Percentiles rank a stretch among this genome's conserved stretches.
These are phyloP conservation scores for Hibiscus trionum DNA, from an alignment of 345 rosid species.

Conservation along the genomic window DNA sequence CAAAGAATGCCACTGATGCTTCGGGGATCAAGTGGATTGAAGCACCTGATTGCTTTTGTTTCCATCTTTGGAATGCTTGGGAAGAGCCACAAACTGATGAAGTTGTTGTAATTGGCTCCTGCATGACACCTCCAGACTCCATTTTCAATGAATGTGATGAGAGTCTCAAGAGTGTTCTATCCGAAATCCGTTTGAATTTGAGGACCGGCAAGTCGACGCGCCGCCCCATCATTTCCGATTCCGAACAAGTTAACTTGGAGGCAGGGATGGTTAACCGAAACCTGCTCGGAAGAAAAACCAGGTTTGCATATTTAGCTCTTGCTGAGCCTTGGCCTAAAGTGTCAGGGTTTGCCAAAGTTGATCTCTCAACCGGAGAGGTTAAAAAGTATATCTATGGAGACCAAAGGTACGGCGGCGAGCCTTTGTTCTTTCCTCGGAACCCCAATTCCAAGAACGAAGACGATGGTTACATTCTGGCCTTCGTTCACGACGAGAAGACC, in stretches of 20 bases:
- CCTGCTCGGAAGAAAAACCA: constrained; percentile 66
- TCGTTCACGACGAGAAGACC: constrained; percentile 67
- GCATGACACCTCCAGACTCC: constrained; percentile 85
- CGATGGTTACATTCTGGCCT: constrained; percentile 53
- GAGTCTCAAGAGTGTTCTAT: constrained; percentile 55
- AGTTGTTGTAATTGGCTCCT: constrained; percentile 75
- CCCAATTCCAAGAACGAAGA: constrained; percentile 37
- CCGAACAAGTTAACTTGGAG: constrained; percentile 63
- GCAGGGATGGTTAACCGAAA: constrained; percentile 88
- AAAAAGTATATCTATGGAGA: constrained; percentile 56
- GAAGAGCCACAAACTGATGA: constrained; percentile 82
- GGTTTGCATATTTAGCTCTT: constrained; percentile 59
- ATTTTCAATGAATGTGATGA: constrained; percentile 81
- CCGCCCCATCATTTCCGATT: constrained; percentile 38
- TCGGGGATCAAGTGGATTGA: constrained; percentile 54
- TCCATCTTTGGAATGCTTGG: constrained; percentile 96
- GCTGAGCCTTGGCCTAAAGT: constrained; percentile 94
- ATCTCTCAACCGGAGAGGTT: constrained; percentile 48
- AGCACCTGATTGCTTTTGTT: constrained; percentile 76
- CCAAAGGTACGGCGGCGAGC: constrained; percentile 65
- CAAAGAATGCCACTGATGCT: constrained; percentile 46
- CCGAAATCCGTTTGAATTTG: constrained; percentile 63
- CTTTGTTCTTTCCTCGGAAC: constrained; percentile 48
- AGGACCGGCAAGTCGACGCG: constrained; percentile 60
- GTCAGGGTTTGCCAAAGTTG: constrained; percentile 75